Base-by-base conservation (phyloP, 179 eudicot genomes). In the Patellifolia procumbens region DNA sequence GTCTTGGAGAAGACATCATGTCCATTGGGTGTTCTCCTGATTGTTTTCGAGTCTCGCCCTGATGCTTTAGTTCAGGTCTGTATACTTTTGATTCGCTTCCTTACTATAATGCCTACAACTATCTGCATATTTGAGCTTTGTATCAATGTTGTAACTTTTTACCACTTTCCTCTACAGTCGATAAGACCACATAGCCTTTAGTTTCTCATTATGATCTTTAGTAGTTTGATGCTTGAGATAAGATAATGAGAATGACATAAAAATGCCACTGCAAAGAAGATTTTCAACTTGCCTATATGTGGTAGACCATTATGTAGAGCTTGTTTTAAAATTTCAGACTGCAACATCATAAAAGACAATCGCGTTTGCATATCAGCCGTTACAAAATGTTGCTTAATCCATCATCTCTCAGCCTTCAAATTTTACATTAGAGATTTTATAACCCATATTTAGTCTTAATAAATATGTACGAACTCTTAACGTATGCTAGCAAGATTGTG, bases 21-120 rank as follows among this genome's bases (percentile, higher is more conserved):
- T 75, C 91, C 97, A 1, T 83, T 93, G 83, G 98, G 98, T 68
- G 98, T 93, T 76, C 94, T 93, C 52, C 84, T 93, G 70, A 87
- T 93, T 76, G 92, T 93, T 48, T 93, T 93, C 68, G 97, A 91
- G 87, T 93, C 97, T 51, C 97, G 97, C 10, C 98, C 98, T 49
- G 98, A 93, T 80, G 98, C 98, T 60, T 82, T 93, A 73, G 98
- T 93, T 83, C 98, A 91, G 97, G 98, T 93, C 78, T 76, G 78
- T 35, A 26, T 15, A 16, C 29, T 49, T 39, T 55, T 48, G 53
- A 34, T 28, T 67, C 11, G 53, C 32, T 24, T 70, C n/a, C 29
- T 56, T 39, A 72, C 16, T 28, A 73, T 46, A 20, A 22, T 62
- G 26, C 37, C 51, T 3, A 4, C 17, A 4, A 49, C 39, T 64